Base-by-base conservation (phyloP, 2,329 filamentous ascomycete genomes). In the Neofusicoccum kwambonambiense region DNA sequence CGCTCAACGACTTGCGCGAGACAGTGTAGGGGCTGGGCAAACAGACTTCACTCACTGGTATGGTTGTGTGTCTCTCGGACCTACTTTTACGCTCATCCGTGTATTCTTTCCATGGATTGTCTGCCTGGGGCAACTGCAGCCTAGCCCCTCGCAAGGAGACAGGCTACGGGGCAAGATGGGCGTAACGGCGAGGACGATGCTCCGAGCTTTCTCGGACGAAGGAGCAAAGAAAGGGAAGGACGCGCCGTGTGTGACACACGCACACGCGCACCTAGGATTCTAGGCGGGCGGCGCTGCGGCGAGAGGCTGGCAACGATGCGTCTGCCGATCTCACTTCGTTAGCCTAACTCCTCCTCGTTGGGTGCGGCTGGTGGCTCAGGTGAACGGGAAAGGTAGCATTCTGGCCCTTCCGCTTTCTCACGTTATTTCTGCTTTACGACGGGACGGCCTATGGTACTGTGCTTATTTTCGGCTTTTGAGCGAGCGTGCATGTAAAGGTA, bases 1-100 rank as follows among this genome's bases (percentile, higher is more conserved):
- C 78, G 31, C 71, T 82, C 41, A 76, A 74, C 54, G 70, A 74
- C 11, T 73, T 42, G 73, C 76, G 47, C 37, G 56, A 47, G 11
- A 60, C 56, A 15, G 39, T 60, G 12, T 60, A 60, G 31, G 42
- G 9, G 15, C 12, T 3, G 9, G 17, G 15, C 54, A n/a, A 2
- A 31, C 54, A 34, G 27, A 11, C 27, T 12, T 22, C n/a, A 31
- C 9, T 39, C 13, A 13, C n/a, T 9, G 11, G 22, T 3, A 44
- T n/a, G 6, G 12, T 54, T 31, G 13, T 39, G 11, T 34, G 27
- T n/a, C 42, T 37, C 9, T 34, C 42, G 15, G 15, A 9, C n/a
- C 19, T 34, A 34, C 19, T 31, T 45, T n/a, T 42, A 4, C 27
- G 7, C 22, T n/a, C 27, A 3, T 44, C 54, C 9, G 54, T 15